phyloP scores from a whole-genome alignment of 2,329 filamentous ascomycete genomes.

The Plenodomus biglobosus region DNA sequence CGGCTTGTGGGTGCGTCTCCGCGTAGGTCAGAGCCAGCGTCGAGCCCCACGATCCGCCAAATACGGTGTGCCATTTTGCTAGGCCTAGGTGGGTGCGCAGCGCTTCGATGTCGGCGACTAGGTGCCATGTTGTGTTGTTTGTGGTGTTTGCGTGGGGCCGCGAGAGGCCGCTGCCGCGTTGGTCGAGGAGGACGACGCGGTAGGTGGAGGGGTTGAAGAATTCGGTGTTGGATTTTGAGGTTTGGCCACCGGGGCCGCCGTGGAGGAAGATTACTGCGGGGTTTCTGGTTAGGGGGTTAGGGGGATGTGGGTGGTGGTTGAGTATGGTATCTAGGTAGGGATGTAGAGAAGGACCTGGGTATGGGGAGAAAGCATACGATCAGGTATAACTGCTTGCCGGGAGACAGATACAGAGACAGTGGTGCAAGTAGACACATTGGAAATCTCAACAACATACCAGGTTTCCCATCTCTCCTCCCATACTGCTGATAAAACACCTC shows the following conservation, averaged over 20 bases:
- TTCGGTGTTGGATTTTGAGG: slow-evolving; percentile 38
- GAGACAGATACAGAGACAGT: no score
- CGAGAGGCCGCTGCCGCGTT: slow-evolving; percentile 51
- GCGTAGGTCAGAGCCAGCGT: slow-evolving; percentile 51
- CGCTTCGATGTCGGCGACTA: slow-evolving; percentile 51
- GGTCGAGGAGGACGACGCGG: slow-evolving; percentile 52
- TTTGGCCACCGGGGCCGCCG: slow-evolving; percentile 48
- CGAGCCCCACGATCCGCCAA: slow-evolving; percentile 54
- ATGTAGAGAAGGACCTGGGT: neutral
- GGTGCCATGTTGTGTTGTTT: slow-evolving; percentile 51
- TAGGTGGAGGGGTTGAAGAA: slow-evolving; percentile 52
- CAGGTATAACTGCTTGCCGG: no score
- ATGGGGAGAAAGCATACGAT: no score
- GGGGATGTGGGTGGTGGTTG: neutral
- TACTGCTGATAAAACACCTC: slow-evolving; percentile 46
- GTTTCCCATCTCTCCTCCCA: slow-evolving; percentile 43
- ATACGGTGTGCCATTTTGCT: slow-evolving; percentile 50
- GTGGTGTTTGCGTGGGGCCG: slow-evolving; percentile 45
- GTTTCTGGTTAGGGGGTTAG: neutral
- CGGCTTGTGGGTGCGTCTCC: slow-evolving; percentile 45
- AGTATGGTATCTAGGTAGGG: neutral
- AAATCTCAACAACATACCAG: slow-evolving; percentile 42
- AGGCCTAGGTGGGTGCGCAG: slow-evolving; percentile 48
- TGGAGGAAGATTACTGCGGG: slow-evolving; percentile 47
- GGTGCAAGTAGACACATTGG: no score